Percentiles rank a stretch among this genome's conserved stretches.
These are phyloP conservation scores for Kwoniella shandongensis DNA, from an alignment of 768 basidiomycete genomes.

Conservation along the genomic window DNA sequence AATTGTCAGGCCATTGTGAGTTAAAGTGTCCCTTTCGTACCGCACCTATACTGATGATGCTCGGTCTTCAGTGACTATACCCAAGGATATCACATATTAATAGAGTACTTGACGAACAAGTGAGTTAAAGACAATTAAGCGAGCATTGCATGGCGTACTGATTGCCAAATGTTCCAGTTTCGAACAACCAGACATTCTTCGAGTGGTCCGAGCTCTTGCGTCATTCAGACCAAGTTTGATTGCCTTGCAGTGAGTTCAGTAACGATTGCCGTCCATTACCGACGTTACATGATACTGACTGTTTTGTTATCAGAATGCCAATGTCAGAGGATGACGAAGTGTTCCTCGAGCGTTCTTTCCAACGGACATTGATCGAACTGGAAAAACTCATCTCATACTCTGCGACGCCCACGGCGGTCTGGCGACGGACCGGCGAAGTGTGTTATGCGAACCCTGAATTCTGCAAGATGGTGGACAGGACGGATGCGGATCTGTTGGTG, in stretches of 20 bases:
- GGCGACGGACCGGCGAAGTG: slow-evolving; percentile 97
- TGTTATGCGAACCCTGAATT: slow-evolving; percentile 96
- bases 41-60: too few relatives aligned
- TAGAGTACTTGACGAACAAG: slow-evolving; percentile 77
- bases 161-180: too few relatives aligned
- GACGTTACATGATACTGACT: neutral
- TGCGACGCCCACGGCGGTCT: slow-evolving; percentile 95
- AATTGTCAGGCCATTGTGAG: slow-evolving; percentile 67
- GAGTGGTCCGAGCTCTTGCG: slow-evolving; percentile 89
- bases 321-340: slow-evolving; percentile 93
- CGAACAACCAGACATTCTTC: slow-evolving; percentile 92
- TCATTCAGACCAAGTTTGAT: slow-evolving; percentile 96
- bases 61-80: slow-evolving; percentile 68
- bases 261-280: neutral
- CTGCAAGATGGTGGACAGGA: slow-evolving; percentile 89
- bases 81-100: slow-evolving; percentile 92
- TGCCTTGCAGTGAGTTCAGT: slow-evolving; percentile 73
- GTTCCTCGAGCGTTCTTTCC: slow-evolving; percentile 94
- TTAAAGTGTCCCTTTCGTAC: neutral
- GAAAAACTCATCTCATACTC: slow-evolving; percentile 96
- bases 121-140: too few relatives aligned
- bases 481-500: slow-evolving; percentile 72
- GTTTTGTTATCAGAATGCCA: slow-evolving; percentile 65
- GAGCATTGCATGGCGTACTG: too few relatives aligned
- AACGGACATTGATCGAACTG: slow-evolving; percentile 86